Base-by-base conservation (phyloP, 106 monocot species). In the Apostasia ramifera region DNA sequence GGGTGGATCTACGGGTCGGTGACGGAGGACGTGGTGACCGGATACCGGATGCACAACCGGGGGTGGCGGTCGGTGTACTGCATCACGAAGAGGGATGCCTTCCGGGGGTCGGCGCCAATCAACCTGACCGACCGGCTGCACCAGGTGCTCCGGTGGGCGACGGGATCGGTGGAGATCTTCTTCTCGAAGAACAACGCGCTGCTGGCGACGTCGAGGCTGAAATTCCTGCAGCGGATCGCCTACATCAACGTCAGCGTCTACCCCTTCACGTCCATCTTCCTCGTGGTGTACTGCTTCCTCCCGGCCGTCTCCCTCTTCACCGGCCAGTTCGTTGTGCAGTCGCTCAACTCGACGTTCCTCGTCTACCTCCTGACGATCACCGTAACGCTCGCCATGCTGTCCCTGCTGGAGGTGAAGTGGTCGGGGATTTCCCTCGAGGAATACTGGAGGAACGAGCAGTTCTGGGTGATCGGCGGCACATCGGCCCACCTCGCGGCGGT, bases 1-100 rank as follows among this genome's bases (percentile, higher is more conserved):
- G 93, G 93, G 40, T 90, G 93, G 89, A 94, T 94, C 73, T 90
- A 94, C 71, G 93, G 93, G 8, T 93, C 93, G 2, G 93, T 93
- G 69, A 93, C 93, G 8, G 93, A 93, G 66, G 93, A 93, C 76
- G 93, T 93, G 66, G 93, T 93, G 54, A 93, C 89, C 11, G 93
- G 93, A 0, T 89, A 90, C 80, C 81, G 90, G 13, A 94, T 94
- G 93, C 93, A 94, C 80, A 94, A 94, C 73, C 86, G 89, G 0
- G 89, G 89, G 37, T 87, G 90, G 90, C 79, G 83, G 2, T 89
- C 89, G 2, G 82, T 93, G 4, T 93, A 89, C 77, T 89, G 89
- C 80, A 80, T 93, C 57, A 84, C 89, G 5, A 86, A 86, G 66
- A 81, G 89, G 2, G 93, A 93, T 64, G 89, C 93, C 9, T 89